A percentile compares a stretch with the other conserved stretches of the same genome.
These are phyloP conservation scores for Vanrija pseudolonga DNA, from an alignment of 1,284 basidiomycete species.

Conservation along the genomic window DNA sequence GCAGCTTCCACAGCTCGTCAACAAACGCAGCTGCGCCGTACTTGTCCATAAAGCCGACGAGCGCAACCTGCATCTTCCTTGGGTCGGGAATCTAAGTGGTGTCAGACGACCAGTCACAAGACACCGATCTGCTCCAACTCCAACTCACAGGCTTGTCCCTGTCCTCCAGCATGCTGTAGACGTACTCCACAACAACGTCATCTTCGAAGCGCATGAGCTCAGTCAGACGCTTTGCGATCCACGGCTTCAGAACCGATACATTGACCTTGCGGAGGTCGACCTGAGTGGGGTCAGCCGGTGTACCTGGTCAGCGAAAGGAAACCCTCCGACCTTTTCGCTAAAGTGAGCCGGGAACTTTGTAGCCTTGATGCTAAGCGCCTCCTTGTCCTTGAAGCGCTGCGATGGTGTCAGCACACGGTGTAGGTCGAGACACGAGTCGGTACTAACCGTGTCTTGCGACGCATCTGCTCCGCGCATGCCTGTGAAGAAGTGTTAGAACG, in stretches of 20 bases:
- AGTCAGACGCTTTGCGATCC: constrained; percentile 87
- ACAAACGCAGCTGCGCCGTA: constrained; percentile 74
- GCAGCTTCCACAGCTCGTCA: constrained; percentile 78
- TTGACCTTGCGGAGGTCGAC: constrained; percentile 96
- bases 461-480: constrained; percentile 40
- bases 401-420: neutral
- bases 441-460: constrained; percentile 37
- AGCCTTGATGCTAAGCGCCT: constrained; percentile 75
- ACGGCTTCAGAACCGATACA: constrained; percentile 66
- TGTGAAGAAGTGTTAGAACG: constrained; percentile 1
- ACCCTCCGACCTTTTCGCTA: constrained; percentile 66
- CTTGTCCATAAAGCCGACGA: constrained; percentile 79
- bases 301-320: neutral
- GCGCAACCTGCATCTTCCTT: constrained; percentile 88
- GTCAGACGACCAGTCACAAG: neutral
- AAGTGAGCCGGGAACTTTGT: constrained; percentile 90
- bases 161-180: constrained; percentile 87
- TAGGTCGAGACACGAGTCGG: neutral
- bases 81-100: constrained; percentile 74
- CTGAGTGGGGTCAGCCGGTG: constrained; percentile 48
- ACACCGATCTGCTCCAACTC: constrained; percentile 3
- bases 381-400: constrained; percentile 88
- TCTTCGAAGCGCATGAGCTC: constrained; percentile 92
- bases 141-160: constrained; percentile 67
- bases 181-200: constrained; percentile 94